These are phyloP conservation scores for Quercus gilva DNA, from an alignment of 306 rosid species.

Conservation along the genomic window DNA sequence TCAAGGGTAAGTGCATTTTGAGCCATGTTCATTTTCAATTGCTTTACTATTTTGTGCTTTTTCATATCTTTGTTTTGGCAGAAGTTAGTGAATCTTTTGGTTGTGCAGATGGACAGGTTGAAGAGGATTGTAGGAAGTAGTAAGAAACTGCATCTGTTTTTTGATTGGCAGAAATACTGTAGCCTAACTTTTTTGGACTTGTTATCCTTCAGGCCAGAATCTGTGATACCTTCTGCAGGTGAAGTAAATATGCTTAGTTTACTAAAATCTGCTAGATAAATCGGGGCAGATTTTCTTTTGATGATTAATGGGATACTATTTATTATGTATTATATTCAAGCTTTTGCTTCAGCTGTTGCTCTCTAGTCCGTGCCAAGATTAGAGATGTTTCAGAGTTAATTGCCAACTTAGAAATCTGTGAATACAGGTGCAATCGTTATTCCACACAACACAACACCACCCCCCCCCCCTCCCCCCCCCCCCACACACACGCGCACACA, in stretches of 20 bases:
- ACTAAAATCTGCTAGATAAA: no score
- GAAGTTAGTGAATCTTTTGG: constrained; percentile 16
- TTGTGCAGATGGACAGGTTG: constrained; percentile 72
- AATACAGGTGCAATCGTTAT: no score
- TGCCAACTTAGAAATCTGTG: neutral
- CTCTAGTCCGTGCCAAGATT: no score
- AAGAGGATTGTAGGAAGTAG: constrained; percentile 40
- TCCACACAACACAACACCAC: no score
- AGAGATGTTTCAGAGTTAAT: neutral
- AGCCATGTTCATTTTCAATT: neutral
- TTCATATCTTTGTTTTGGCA: neutral
- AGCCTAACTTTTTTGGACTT: neutral
- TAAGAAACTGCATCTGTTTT: neutral
- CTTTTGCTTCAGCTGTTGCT: neutral
- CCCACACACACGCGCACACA: no score
- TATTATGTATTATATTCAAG: neutral
- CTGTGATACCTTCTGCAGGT: neutral
- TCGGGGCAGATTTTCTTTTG: neutral
- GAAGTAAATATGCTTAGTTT: no score
- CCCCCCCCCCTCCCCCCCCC: no score
- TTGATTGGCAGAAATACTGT: neutral
- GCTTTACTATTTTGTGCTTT: neutral
- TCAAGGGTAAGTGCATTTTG: constrained; percentile 45
- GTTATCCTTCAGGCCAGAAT: neutral
- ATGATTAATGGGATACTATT: neutral